phyloP scores from a whole-genome alignment of 1,284 basidiomycete genomes.

The Exobasidium cylindrosporum region DNA sequence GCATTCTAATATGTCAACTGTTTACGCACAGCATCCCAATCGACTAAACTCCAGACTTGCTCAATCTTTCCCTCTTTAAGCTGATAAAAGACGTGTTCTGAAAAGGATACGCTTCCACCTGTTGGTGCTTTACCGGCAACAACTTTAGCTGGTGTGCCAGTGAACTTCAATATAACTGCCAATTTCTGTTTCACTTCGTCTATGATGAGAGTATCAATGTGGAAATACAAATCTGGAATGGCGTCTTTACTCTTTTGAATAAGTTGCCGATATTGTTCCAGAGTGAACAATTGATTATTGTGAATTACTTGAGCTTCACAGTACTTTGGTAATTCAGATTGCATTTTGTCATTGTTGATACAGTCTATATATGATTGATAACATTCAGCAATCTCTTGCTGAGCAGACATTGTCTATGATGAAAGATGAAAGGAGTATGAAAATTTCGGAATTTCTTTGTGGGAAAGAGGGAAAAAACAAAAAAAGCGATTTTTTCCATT shows the following conservation, averaged over 20 bases:
- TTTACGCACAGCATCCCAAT: background rate
- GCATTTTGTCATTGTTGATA: background rate
- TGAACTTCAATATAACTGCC: background rate
- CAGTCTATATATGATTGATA: slow-evolving; percentile 6
- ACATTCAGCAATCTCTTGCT: background rate
- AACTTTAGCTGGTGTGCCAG: background rate
- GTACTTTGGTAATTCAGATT: background rate
- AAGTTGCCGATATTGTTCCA: background rate
- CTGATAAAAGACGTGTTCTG: background rate
- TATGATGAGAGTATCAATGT: background rate
- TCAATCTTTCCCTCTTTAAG: background rate
- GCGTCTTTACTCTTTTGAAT: background rate
- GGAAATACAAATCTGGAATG: background rate
- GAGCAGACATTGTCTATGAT: too few relatives aligned
- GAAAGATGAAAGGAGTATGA: too few relatives aligned
- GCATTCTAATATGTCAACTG: background rate
- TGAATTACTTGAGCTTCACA: background rate
- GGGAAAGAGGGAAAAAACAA: too few relatives aligned
- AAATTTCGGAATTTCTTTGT: too few relatives aligned
- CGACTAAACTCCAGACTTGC: background rate
- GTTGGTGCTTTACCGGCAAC: background rate
- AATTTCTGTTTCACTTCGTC: background rate
- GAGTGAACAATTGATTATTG: background rate
- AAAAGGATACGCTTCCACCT: background rate
- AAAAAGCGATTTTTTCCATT: too few relatives aligned